A percentile compares a stretch with the other conserved stretches of the same genome.
These are phyloP conservation scores for Cystobasidium sp. DNA, from an alignment of 1,284 basidiomycete species.

Conservation along the genomic window DNA sequence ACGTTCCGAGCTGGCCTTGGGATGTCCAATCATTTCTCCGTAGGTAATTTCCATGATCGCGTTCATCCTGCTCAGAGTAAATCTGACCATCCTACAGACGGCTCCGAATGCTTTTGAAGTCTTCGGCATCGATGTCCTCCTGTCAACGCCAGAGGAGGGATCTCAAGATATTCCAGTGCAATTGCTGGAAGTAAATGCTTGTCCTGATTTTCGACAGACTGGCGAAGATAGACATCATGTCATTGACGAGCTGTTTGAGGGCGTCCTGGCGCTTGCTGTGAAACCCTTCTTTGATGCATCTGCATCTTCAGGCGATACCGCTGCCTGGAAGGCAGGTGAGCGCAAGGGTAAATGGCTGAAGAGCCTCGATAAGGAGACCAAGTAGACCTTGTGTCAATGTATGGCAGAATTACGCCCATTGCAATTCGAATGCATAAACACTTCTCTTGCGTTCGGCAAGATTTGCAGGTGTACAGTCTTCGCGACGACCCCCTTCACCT, in stretches of 20 bases:
- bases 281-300: slow-evolving; percentile 41
- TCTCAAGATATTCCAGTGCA: slow-evolving; percentile 17
- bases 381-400: not conserved
- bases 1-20: slow-evolving; percentile 83
- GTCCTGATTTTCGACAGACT: slow-evolving; percentile 93
- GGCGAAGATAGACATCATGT: slow-evolving; percentile 74
- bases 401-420: slow-evolving; percentile 19
- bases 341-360: slow-evolving; percentile 33
- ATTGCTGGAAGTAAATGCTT: slow-evolving; percentile 55
- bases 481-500: slow-evolving; percentile 16
- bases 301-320: not conserved
- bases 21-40: slow-evolving; percentile 86
- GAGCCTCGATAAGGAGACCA: slow-evolving; percentile 13
- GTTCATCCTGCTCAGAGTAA: slow-evolving; percentile 52
- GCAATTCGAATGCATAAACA: slow-evolving; percentile 39
- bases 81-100: slow-evolving; percentile 61
- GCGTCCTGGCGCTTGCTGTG: slow-evolving; percentile 36
- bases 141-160: slow-evolving; percentile 55
- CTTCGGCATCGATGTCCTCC: slow-evolving; percentile 88
- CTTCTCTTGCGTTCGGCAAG: slow-evolving; percentile 26
- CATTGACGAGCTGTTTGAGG: slow-evolving; percentile 46
- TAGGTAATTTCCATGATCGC: slow-evolving; percentile 55
- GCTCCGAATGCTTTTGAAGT: slow-evolving; percentile 93
- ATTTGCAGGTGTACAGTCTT: slow-evolving; percentile 14
- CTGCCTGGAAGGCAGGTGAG: slow-evolving; percentile 32